Evolutionary conservation across 176 grass and related monocot species (phyloP).

Genomic region (Melocanna baccifera): DNA sequence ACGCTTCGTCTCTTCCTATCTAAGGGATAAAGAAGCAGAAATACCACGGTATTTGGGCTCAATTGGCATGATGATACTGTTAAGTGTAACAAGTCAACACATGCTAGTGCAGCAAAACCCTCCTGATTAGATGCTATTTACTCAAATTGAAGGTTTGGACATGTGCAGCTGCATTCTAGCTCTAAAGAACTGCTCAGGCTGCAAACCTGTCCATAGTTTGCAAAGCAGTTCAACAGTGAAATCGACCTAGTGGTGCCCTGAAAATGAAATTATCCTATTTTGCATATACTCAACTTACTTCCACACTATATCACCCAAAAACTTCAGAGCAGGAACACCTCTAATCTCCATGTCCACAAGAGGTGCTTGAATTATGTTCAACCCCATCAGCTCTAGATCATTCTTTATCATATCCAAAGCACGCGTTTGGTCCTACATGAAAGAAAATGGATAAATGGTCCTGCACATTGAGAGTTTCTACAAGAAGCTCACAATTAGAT

Average conservation of each 20-base stretch:
- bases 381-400: constrained; percentile 66
- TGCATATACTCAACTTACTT: constrained; percentile 34
- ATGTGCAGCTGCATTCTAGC: neutral
- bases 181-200: neutral
- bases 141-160: neutral
- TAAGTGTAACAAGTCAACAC: neutral
- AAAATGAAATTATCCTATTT: neutral
- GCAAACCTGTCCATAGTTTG: neutral
- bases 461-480: neutral
- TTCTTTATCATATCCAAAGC: constrained; percentile 80
- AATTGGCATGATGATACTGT: neutral
- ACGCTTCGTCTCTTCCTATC: neutral
- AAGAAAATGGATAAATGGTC: constrained; percentile 14
- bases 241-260: neutral
- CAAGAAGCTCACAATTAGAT: neutral
- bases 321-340: constrained; percentile 91
- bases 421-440: constrained; percentile 78
- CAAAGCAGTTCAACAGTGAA: neutral
- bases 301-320: constrained; percentile 97
- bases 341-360: constrained; percentile 98
- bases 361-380: constrained; percentile 79
- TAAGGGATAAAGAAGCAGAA: neutral
- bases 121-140: neutral
- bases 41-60: neutral
- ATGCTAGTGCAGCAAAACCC: neutral